A percentile compares a stretch with the other conserved stretches of the same genome.
Conservation (phyloP, 2,329 filamentous ascomycete genomes). For the Fusarium vanettenii region DNA sequence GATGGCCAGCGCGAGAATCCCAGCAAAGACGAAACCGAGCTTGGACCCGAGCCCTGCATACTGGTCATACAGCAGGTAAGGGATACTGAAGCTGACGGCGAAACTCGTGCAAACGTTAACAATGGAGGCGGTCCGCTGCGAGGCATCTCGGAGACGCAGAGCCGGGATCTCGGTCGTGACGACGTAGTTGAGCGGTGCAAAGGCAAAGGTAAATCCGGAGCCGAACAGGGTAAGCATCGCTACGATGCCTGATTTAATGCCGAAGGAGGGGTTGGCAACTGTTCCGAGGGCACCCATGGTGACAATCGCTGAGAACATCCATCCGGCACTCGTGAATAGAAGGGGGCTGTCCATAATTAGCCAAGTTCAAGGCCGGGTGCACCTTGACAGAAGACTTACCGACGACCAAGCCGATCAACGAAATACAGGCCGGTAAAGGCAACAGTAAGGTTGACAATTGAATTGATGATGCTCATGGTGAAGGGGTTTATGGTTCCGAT, state of each 20-base stretch:
- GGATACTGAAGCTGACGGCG: not conserved
- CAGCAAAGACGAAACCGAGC: not conserved
- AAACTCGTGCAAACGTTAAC: not conserved
- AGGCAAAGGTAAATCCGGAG: not conserved
- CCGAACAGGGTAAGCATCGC: not conserved
- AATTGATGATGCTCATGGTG: not conserved
- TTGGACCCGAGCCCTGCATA: not conserved
- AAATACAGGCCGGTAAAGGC: not conserved
- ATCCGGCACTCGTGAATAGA: not conserved
- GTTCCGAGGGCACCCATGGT: not conserved
- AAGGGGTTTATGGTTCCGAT: not conserved
- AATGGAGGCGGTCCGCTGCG: not conserved
- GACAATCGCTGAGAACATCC: not conserved
- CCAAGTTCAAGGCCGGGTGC: not conserved
- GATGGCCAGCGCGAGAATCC: not conserved
- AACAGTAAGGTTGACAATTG: not conserved
- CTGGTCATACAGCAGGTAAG: not conserved
- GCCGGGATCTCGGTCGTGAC: not conserved
- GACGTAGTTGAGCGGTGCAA: not conserved
- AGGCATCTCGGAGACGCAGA: not conserved
- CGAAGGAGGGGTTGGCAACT: not conserved
- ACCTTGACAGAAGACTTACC: not conserved
- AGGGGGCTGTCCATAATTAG: not conserved
- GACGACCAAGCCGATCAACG: not conserved
- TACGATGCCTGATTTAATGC: not conserved